Conservation (phyloP, 306 rosid genomes). For the Vachellia pachyceras region DNA sequence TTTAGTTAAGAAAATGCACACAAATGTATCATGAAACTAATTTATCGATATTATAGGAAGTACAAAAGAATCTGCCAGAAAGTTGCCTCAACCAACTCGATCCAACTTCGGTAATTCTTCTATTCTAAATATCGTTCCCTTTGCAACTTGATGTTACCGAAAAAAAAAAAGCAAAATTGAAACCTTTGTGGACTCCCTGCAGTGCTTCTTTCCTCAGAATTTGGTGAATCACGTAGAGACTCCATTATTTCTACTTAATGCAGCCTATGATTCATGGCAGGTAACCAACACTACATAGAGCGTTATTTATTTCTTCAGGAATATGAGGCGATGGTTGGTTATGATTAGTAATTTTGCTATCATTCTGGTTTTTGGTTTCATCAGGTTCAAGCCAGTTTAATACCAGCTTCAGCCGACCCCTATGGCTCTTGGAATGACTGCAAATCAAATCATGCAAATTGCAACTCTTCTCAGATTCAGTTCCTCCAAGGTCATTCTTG, state of each 20-base stretch:
- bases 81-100: conserved; percentile 64
- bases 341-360: background rate
- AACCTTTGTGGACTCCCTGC: conserved; percentile 28
- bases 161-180: conserved; percentile 22
- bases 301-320: background rate
- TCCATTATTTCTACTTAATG: conserved; percentile 85
- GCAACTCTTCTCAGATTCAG: conserved; percentile 79
- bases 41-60: conserved; percentile 58
- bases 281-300: conserved; percentile 43
- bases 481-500: conserved; percentile 74
- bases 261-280: conserved; percentile 98
- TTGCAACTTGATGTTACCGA: conserved; percentile 14
- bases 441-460: conserved; percentile 74
- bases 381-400: conserved; percentile 86
- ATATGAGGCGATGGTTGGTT: background rate
- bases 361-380: conserved; percentile 24
- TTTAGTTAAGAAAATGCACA: conserved; percentile 18
- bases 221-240: conserved; percentile 68
- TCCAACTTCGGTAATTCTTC: conserved; percentile 70
- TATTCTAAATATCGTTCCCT: conserved; percentile 33
- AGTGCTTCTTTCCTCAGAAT: conserved; percentile 95
- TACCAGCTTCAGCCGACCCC: conserved; percentile 83
- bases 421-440: conserved; percentile 76
- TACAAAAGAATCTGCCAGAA: conserved; percentile 68
- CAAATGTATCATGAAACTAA: conserved; percentile 5